Evolutionary conservation across 805 yeast species (phyloP).

Genomic region (Lipomyces mesembrius): DNA sequence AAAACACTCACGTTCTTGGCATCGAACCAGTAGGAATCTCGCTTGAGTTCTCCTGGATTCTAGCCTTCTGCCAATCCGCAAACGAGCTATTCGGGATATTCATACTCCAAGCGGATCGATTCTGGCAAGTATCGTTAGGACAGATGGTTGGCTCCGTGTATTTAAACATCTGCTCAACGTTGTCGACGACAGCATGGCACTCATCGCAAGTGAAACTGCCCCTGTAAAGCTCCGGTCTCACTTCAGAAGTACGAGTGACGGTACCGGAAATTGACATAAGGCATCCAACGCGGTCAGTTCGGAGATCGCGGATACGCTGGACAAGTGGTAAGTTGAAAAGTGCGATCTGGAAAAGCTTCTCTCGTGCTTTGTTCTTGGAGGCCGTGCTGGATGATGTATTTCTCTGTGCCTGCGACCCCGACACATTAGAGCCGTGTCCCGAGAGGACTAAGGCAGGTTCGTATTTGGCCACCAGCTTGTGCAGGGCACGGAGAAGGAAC

Average conservation of each 20-base stretch:
- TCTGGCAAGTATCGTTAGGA: constrained; percentile 83
- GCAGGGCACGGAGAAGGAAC: constrained; percentile 73
- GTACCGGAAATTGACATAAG: constrained; percentile 88
- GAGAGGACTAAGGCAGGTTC: constrained; percentile 67
- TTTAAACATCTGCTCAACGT: constrained; percentile 89
- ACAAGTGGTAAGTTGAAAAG: constrained; percentile 83
- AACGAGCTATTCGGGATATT: constrained; percentile 83
- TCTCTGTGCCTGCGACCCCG: constrained; percentile 1
- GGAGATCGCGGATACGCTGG: constrained; percentile 83
- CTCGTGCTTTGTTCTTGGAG: constrained; percentile 53
- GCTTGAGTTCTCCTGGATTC: constrained; percentile 93
- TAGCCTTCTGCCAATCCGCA: constrained; percentile 94
- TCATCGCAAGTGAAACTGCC: constrained; percentile 89
- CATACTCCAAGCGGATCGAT: constrained; percentile 83
- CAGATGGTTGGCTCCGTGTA: constrained; percentile 95
- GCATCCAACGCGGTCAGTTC: constrained; percentile 86
- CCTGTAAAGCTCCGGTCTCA: constrained; percentile 86
- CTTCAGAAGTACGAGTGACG: constrained; percentile 94
- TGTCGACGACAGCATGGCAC: constrained; percentile 83
- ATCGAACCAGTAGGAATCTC: constrained; percentile 98
- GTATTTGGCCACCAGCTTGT: constrained; percentile 69
- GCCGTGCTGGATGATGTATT: constrained; percentile 30
- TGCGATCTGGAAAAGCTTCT: constrained; percentile 84
- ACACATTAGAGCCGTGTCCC: constrained; percentile 7
- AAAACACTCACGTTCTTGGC: constrained; percentile 71